Percentiles rank a stretch among this genome's conserved stretches.
Evolutionary conservation across 768 basidiomycete species (phyloP).

Genomic region (Sarcodon sp.): DNA sequence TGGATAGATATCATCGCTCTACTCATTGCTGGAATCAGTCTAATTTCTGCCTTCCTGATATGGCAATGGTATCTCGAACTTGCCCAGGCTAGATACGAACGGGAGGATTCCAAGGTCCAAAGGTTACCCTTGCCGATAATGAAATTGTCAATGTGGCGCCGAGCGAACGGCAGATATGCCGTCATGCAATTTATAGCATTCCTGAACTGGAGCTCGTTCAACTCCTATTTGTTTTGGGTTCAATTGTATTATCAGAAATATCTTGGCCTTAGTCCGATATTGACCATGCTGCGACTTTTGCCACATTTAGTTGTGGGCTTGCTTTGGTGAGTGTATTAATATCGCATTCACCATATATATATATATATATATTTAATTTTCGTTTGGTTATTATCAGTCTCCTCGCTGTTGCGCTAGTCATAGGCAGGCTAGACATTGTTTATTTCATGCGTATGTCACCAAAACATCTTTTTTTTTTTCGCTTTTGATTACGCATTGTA

Average conservation of each 20-base stretch:
- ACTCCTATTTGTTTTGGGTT: constrained; percentile 39
- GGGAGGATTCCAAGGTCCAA: constrained; percentile 1
- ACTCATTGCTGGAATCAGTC: constrained; percentile 44
- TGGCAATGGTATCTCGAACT: constrained; percentile 58
- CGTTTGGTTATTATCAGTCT: constrained; percentile 19
- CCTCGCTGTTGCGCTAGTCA: constrained; percentile 45
- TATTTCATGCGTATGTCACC: constrained; percentile 41
- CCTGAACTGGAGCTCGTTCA: constrained; percentile 49
- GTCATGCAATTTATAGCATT: constrained; percentile 52
- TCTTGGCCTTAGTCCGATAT: constrained; percentile 35
- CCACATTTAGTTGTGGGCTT: constrained; percentile 65
- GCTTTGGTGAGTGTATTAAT: constrained; percentile 18
- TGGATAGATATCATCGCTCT: constrained; percentile 55
- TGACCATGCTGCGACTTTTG: constrained; percentile 50
- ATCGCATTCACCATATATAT: neutral
- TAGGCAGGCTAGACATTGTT: constrained; percentile 40
- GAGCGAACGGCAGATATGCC: constrained; percentile 49
- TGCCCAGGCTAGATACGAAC: constrained; percentile 1
- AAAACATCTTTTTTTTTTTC: neutral
- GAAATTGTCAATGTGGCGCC: constrained; percentile 47
- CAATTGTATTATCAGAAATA: constrained; percentile 71
- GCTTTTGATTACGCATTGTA: neutral
- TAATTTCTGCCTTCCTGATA: constrained; percentile 42
- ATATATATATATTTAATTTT: too few species aligned
- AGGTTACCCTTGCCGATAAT: constrained; percentile 45